These are phyloP conservation scores for Eucalyptus urophylla DNA, from an alignment of 345 rosid genomes.

Conservation along the genomic window DNA sequence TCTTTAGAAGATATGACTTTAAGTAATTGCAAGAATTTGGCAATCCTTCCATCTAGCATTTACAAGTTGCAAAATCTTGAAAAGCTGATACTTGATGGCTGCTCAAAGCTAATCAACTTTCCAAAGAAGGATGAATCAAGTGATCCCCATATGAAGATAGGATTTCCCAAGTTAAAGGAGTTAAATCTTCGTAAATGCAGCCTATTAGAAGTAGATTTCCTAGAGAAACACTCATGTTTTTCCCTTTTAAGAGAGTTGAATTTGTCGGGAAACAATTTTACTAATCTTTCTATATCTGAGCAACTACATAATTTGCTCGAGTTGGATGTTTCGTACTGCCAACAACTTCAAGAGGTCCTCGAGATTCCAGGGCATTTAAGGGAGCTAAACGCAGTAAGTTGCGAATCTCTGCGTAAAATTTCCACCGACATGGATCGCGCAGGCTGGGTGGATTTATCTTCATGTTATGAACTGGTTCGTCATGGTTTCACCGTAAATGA, in stretches of 20 bases:
- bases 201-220: not conserved
- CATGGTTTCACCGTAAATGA: no score
- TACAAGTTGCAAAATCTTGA: not conserved
- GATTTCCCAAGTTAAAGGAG: accelerated
- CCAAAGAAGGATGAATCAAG: not conserved
- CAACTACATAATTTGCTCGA: not conserved
- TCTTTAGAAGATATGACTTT: not conserved
- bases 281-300: not conserved
- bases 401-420: no score
- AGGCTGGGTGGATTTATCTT: accelerated
- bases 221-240: not conserved
- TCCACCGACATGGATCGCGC: accelerated
- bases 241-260: accelerated
- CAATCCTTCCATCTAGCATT: not conserved
- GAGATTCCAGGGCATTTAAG: not conserved
- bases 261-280: not conserved
- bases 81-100: not conserved
- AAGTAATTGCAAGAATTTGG: not conserved
- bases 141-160: not conserved
- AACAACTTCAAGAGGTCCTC: not conserved
- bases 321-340: not conserved
- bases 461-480: no score
- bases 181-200: not conserved
- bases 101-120: not conserved
- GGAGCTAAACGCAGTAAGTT: accelerated